These are phyloP conservation scores for Puccinia triticina DNA, from an alignment of 1,284 basidiomycete species.

Conservation along the genomic window DNA sequence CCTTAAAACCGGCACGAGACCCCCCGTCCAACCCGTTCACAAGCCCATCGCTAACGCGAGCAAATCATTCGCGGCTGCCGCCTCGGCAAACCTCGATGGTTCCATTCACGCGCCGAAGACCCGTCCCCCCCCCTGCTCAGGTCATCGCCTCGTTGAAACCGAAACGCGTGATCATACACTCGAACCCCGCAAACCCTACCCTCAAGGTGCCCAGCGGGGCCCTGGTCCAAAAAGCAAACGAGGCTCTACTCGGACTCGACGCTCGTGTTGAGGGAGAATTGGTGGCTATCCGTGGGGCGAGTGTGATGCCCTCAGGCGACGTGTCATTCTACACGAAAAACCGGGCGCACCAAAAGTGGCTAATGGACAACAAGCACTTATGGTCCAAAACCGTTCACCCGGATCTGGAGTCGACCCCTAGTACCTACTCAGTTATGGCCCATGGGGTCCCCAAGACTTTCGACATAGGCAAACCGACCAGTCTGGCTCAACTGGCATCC, in stretches of 20 bases:
- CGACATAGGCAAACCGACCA: background rate
- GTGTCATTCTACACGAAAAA: conserved; percentile 1
- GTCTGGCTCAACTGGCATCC: background rate
- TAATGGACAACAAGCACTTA: background rate
- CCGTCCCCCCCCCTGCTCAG: too few relatives aligned
- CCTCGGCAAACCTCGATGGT: too few relatives aligned
- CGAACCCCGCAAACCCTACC: background rate
- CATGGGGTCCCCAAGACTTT: background rate
- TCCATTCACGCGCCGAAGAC: too few relatives aligned
- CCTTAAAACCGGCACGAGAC: too few relatives aligned
- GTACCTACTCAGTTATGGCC: background rate
- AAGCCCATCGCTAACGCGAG: too few relatives aligned
- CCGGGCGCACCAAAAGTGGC: background rate
- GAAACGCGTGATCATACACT: background rate
- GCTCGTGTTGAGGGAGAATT: background rate
- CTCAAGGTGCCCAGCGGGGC: background rate
- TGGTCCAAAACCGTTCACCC: background rate
- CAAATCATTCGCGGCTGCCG: too few relatives aligned
- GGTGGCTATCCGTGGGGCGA: background rate
- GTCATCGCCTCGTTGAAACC: background rate
- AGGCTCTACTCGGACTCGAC: background rate
- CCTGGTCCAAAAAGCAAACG: background rate
- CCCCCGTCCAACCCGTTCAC: too few relatives aligned
- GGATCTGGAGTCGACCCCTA: background rate
- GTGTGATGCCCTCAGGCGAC: background rate